Conservation (phyloP, 202 grass and related monocot genomes). For the Hordeum pubiflorum region DNA sequence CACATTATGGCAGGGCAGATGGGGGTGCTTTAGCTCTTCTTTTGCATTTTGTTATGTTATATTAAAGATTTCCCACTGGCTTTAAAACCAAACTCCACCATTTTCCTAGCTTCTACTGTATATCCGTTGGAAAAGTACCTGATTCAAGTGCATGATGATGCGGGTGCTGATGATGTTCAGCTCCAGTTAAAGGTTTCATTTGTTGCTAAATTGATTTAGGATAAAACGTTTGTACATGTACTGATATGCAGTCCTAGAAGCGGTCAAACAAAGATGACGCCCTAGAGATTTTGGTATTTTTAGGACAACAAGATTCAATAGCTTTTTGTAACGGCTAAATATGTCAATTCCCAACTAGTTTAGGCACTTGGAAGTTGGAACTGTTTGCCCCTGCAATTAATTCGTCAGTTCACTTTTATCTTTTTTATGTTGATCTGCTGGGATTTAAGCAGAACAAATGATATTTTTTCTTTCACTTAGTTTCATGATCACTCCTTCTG, state of each 20-base stretch:
- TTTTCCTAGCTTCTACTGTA: not conserved
- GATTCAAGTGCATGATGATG: not conserved
- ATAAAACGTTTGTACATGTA: not conserved
- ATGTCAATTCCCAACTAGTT: not conserved
- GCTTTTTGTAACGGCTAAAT: not conserved
- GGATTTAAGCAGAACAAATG: not conserved
- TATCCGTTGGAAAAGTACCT: not conserved
- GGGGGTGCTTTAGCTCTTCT: not conserved
- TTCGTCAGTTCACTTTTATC: not conserved
- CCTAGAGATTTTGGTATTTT: not conserved
- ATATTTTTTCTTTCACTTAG: not conserved
- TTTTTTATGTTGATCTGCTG: constrained; percentile 18
- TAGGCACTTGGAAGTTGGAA: not conserved
- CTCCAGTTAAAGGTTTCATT: constrained; percentile 13
- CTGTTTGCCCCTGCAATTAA: not conserved
- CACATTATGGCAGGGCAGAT: not conserved
- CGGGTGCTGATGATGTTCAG: not conserved
- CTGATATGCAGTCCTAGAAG: not conserved
- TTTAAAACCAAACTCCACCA: not conserved
- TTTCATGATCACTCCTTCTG: not conserved
- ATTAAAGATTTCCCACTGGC: too few relatives aligned
- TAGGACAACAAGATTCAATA: not conserved
- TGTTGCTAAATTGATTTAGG: not conserved
- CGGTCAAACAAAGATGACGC: not conserved
- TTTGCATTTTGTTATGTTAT: not conserved